Evolutionary conservation across 441 rosid species (phyloP).

Genomic region (Adansonia gregorii): DNA sequence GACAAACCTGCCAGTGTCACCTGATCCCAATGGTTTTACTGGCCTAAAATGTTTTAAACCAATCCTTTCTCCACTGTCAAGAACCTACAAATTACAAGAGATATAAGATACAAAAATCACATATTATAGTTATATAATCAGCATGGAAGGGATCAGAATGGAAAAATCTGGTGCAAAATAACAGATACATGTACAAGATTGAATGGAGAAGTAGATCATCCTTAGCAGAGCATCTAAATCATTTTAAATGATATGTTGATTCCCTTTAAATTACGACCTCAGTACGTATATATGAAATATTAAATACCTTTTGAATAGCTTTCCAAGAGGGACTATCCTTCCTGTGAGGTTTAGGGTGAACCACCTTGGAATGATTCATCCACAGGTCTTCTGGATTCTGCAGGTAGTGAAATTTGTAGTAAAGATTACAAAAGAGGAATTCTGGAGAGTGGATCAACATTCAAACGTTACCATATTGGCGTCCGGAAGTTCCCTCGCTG

Average conservation of each 20-base stretch:
- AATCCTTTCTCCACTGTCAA: conserved; percentile 72
- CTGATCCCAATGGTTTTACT: conserved; percentile 88
- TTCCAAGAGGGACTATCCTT: conserved; percentile 73
- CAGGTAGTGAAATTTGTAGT: conserved; percentile 29
- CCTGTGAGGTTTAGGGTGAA: conserved; percentile 89
- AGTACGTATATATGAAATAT: neutral
- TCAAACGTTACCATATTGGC: conserved; percentile 73
- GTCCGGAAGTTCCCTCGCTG: conserved; percentile 97
- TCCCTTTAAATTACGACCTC: neutral
- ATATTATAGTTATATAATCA: neutral
- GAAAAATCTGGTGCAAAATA: neutral
- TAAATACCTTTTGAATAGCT: conserved; percentile 77
- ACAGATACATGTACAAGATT: too few relatives aligned
- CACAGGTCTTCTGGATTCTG: conserved; percentile 97
- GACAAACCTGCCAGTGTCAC: conserved; percentile 97
- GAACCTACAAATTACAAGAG: conserved; percentile 44
- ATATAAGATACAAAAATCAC: neutral
- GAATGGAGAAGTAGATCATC: too few relatives aligned
- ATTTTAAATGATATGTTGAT: conserved; percentile 15
- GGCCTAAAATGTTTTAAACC: conserved; percentile 87
- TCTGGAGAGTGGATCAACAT: neutral
- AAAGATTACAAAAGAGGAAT: neutral
- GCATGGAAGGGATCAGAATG: neutral
- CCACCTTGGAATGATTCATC: conserved; percentile 87
- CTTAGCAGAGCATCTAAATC: neutral